Evolutionary conservation across 73 alveolate species (phyloP).

Genomic region (Blepharisma japonicum): DNA sequence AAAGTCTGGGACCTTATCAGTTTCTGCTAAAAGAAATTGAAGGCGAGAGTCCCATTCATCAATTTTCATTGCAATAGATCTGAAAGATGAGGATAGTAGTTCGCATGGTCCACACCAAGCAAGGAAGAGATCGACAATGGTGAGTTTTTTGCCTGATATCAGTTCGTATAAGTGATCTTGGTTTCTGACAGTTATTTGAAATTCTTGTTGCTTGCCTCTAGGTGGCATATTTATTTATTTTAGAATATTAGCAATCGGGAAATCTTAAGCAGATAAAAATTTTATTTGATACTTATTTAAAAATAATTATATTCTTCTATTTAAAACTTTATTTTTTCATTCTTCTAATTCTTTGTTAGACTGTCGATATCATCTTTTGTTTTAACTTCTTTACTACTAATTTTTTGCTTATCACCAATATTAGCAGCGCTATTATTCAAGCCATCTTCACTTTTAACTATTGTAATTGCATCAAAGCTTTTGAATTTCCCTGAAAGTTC

Average conservation of each 20-base stretch:
- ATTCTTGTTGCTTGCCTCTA: conserved; percentile 32
- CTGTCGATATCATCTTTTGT: too few relatives aligned
- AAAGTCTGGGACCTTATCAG: conserved; percentile 10
- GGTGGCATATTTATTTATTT: conserved; percentile 27
- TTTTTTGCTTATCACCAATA: too few relatives aligned
- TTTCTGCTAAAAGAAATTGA: conserved; percentile 35
- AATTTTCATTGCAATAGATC: conserved; percentile 49
- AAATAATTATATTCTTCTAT: too few relatives aligned
- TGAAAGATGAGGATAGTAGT: conserved; percentile 48
- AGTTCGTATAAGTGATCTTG: conserved; percentile 35
- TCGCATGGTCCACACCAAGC: conserved; percentile 74
- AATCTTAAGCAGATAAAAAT: too few relatives aligned
- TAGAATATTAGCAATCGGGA: not conserved
- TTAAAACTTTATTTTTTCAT: too few relatives aligned
- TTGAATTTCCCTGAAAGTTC: too few relatives aligned
- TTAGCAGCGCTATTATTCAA: too few relatives aligned
- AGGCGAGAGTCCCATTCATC: conserved; percentile 54
- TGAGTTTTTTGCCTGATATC: conserved; percentile 30
- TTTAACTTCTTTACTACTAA: too few relatives aligned
- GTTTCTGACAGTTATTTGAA: conserved; percentile 12
- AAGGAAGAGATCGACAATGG: conserved; percentile 33
- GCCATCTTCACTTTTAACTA: too few relatives aligned
- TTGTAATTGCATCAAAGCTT: too few relatives aligned
- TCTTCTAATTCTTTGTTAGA: too few relatives aligned
- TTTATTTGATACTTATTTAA: too few relatives aligned